Evolutionary conservation across 78 protist species (phyloP), one percentile per base, ranked within the genome.

Genomic region (Fonticula alba): DNA sequence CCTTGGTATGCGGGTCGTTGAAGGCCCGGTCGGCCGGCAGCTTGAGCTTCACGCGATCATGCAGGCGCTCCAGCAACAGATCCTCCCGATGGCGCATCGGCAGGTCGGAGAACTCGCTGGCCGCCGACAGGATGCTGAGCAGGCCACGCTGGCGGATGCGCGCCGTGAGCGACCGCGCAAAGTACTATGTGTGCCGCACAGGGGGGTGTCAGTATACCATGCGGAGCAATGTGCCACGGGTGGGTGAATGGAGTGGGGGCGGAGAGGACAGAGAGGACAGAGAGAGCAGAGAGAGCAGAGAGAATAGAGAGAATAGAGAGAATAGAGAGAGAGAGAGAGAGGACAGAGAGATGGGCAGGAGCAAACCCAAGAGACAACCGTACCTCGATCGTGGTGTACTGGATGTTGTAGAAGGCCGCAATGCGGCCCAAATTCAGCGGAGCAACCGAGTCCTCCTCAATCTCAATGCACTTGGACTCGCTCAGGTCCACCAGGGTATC

Each of bases 401-500:
- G 69, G 41, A 89, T 71, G 78, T 86, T 74, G 74, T 94, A 89
- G 82, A 78, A 91, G 14, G 93, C 62, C n/a, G 98, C 93, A 65
- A 94, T 87, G 73, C 82, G 75, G 61, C 96, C 95, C 60, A 85
- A 51, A 73, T 91, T 94, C 49, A 83, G 77, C 20, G 98, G 83
- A 20, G 70, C 11, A 15, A 91, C 56, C 14, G 56, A 69, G 68
- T 46, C 35, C 24, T 82, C 92, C 29, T 80, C 79, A 0, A 71
- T 37, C 11, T 68, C 29, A n/a, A 85, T 47, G 68, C 92, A 86
- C 50, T 71, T 68, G 26, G 77, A 58, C 67, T 76, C 76, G 69
- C 81, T 89, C 46, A 91, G 65, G 37, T 84, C 92, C 17, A 40
- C 19, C 7, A 93, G 66, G 3, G 94, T 73, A 13, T 50, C 66